These are phyloP conservation scores for Pterulicium gracile DNA, from an alignment of 1,284 basidiomycete genomes.

Conservation along the genomic window DNA sequence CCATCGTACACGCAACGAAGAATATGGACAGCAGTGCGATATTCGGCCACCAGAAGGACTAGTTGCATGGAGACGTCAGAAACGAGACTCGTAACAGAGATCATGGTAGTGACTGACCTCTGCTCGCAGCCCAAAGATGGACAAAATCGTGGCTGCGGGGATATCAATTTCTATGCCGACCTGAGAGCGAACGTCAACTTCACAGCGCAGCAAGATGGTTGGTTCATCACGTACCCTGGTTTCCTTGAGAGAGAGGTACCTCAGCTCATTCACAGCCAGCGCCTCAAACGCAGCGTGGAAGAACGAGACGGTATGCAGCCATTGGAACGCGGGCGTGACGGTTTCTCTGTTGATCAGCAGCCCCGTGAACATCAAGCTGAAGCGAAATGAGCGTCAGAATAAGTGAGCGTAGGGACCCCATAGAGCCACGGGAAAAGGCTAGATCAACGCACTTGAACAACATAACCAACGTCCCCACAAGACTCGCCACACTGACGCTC, in stretches of 20 bases:
- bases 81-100: not conserved
- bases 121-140: slow-evolving; percentile 80
- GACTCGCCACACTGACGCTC: slow-evolving; percentile 80
- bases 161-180: slow-evolving; percentile 92
- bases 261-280: slow-evolving; percentile 88
- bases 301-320: slow-evolving; percentile 89
- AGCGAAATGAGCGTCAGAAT: slow-evolving; percentile 2
- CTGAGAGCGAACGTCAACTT: slow-evolving; percentile 24
- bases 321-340: slow-evolving; percentile 61
- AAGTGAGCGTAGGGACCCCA: not conserved
- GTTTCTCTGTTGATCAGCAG: slow-evolving; percentile 90
- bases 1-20: slow-evolving; percentile 65
- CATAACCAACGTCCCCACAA: slow-evolving; percentile 94
- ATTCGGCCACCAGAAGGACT: slow-evolving; percentile 97
- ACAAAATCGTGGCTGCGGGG: slow-evolving; percentile 87
- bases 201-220: slow-evolving; percentile 1
- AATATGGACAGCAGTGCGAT: slow-evolving; percentile 75
- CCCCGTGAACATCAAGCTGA: slow-evolving; percentile 88
- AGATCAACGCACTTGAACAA: slow-evolving; percentile 95
- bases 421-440: no score
- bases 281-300: slow-evolving; percentile 99
- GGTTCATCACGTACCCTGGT: slow-evolving; percentile 49
- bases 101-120: slow-evolving; percentile 43
- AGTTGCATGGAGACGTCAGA: slow-evolving; percentile 7
- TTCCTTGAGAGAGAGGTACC: slow-evolving; percentile 89